Evolutionary conservation across 176 grass and related monocot genomes (phyloP).

Genomic region (Avena atlantica): DNA sequence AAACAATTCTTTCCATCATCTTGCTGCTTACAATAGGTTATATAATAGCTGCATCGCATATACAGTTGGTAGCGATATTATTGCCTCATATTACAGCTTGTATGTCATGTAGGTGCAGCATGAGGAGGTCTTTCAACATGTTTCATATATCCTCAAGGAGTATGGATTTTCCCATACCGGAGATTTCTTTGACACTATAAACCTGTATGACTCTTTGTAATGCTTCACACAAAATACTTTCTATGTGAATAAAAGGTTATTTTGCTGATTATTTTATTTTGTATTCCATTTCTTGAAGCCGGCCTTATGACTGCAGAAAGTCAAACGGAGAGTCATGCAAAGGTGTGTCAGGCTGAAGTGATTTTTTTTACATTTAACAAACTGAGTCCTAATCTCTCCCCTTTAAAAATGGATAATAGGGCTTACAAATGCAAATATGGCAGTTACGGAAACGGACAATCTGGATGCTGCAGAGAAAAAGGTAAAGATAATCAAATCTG

Average conservation of each 20-base stretch:
- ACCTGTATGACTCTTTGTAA: neutral
- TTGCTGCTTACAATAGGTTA: neutral
- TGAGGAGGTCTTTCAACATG: neutral
- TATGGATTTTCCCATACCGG: slow-evolving; percentile 6
- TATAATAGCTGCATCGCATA: neutral
- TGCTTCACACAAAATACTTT: neutral
- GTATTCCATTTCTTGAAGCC: neutral
- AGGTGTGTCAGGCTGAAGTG: neutral
- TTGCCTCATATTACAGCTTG: neutral
- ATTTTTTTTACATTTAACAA: neutral
- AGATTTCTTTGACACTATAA: neutral
- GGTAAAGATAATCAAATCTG: slow-evolving; percentile 10
- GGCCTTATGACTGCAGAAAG: slow-evolving; percentile 8
- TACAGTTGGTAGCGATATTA: neutral
- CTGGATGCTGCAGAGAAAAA: neutral
- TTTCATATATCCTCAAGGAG: slow-evolving; percentile 25
- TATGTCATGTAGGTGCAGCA: slow-evolving; percentile 15
- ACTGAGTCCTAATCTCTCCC: slow-evolving; percentile 3
- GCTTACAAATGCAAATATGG: neutral
- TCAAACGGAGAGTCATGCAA: neutral
- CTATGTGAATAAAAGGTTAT: neutral
- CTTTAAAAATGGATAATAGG: neutral
- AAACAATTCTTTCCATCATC: slow-evolving; percentile 13
- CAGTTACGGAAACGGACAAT: neutral
- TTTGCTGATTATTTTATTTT: neutral